Evolutionary conservation across 73 alveolate genomes (phyloP), one percentile per base, ranked within the genome.

Genomic region (Paraurostyla sp.): DNA sequence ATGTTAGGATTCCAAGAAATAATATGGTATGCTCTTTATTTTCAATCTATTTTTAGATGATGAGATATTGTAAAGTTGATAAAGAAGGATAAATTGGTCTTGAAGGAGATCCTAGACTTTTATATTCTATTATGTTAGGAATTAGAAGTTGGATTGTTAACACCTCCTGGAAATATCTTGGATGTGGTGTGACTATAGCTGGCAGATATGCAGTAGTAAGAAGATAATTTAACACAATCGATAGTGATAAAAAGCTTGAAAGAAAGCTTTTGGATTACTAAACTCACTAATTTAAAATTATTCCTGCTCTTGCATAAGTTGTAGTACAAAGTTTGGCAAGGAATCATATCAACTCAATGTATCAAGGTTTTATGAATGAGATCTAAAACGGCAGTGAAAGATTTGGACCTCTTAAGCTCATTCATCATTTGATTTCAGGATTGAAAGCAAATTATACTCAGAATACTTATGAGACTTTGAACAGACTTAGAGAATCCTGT

Each of bases 1-100:
- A 92, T 71, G 91, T 90, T 30, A 78, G 99, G 46, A 93, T 97
- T 54, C 98, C 98, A 3, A 76, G 98, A 58, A 88, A 85, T 7
- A 59, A 92, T 18, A 81, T 97, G 97, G 94, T 96, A 22, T 82
- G 91, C 90, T 52, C 4, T 4, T 52, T 52, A 45, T 45, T 45
- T 45, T 11, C 7, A 11, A 7, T 45, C 56, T 45, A 45, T 11
- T 13, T 52, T 9, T 52, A 52, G 51, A 29, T 62, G 46, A 62
- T 62, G 80, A 86, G 95, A 57, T 95, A 56, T 76, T 80, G 92
- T 0, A 75, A 62, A 76, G 95, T 95, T 29, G 86, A 63, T n/a
- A 76, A 75, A 32, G 94, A 84, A 36, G 99, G 99, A 0, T 80
- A 88, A 16, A 75, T 95, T 43, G 58, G 48, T 0, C 65, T 76